A percentile compares a stretch with the other conserved stretches of the same genome.
These are phyloP conservation scores for Fusarium siculi DNA, from an alignment of 2,329 filamentous ascomycete genomes.

Conservation along the genomic window DNA sequence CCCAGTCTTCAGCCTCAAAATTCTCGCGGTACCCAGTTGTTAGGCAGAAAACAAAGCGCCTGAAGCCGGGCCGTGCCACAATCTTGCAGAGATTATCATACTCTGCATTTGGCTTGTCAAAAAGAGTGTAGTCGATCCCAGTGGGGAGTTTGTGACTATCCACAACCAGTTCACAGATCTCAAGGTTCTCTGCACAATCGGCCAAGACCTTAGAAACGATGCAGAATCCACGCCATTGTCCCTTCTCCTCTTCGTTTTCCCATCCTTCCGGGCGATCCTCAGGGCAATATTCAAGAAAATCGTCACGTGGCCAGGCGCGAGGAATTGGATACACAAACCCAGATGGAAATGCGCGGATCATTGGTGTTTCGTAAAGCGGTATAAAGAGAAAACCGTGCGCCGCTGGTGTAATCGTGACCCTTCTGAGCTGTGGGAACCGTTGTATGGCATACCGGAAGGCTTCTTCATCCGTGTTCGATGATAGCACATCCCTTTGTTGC, in stretches of 20 bases:
- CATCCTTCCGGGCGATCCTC: neutral
- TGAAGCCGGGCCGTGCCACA: neutral
- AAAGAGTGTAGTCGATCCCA: neutral
- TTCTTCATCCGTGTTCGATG: neutral
- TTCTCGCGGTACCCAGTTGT: neutral
- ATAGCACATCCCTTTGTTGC: neutral
- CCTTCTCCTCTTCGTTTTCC: neutral
- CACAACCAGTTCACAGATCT: neutral
- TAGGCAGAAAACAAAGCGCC: neutral
- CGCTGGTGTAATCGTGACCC: neutral
- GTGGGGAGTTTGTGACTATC: neutral
- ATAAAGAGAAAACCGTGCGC: neutral
- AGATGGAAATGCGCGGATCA: slow-evolving; percentile 2
- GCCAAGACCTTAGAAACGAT: neutral
- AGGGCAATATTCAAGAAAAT: neutral
- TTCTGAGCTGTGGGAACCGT: neutral
- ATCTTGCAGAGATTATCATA: neutral
- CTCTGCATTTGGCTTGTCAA: neutral
- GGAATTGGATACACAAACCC: slow-evolving; percentile 5
- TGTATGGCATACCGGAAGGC: neutral
- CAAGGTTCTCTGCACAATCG: neutral
- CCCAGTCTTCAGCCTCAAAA: neutral
- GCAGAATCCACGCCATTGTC: neutral
- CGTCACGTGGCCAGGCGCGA: neutral
- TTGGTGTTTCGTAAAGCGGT: slow-evolving; percentile 2